These are phyloP conservation scores for Aspergillus avenaceus DNA, from an alignment of 495 filamentous ascomycete genomes.

Conservation along the genomic window DNA sequence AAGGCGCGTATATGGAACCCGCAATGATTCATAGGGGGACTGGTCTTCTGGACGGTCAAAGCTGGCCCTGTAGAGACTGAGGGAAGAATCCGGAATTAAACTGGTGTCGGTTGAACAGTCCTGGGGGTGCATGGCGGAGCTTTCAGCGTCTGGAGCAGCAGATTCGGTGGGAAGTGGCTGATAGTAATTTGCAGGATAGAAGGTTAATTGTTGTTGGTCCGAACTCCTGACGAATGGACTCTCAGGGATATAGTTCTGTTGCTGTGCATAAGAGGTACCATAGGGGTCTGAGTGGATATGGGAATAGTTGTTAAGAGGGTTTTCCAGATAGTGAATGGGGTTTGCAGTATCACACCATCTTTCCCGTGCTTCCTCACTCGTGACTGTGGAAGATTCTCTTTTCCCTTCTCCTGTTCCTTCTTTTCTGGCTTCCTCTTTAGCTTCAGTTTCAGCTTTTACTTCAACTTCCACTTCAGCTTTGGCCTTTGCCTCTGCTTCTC, in stretches of 20 bases:
- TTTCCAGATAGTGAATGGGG: slow-evolving; percentile 8
- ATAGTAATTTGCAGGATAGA: neutral
- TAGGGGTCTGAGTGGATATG: slow-evolving; percentile 1
- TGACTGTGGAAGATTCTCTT: too few relatives aligned
- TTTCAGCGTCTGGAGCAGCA: neutral
- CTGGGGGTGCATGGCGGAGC: neutral
- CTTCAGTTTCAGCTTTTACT: too few relatives aligned
- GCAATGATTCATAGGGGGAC: slow-evolving; percentile 17
- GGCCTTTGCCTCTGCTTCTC: too few relatives aligned
- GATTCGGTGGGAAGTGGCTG: neutral
- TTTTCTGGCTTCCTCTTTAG: too few relatives aligned
- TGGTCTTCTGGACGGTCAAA: slow-evolving; percentile 16
- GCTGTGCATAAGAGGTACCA: slow-evolving; percentile 1
- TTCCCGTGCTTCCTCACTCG: neutral
- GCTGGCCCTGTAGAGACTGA: slow-evolving; percentile 14
- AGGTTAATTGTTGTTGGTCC: neutral
- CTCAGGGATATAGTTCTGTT: slow-evolving; percentile 3
- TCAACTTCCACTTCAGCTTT: too few relatives aligned
- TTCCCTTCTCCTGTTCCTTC: too few relatives aligned
- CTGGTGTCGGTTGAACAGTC: neutral
- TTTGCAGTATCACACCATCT: neutral
- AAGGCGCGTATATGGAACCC: slow-evolving; percentile 1
- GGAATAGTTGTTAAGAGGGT: slow-evolving; percentile 18
- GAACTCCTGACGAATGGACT: slow-evolving; percentile 12
- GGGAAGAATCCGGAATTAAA: slow-evolving; percentile 5